Evolutionary conservation across 306 rosid genomes (phyloP).

Genomic region (Neltuma alba): DNA sequence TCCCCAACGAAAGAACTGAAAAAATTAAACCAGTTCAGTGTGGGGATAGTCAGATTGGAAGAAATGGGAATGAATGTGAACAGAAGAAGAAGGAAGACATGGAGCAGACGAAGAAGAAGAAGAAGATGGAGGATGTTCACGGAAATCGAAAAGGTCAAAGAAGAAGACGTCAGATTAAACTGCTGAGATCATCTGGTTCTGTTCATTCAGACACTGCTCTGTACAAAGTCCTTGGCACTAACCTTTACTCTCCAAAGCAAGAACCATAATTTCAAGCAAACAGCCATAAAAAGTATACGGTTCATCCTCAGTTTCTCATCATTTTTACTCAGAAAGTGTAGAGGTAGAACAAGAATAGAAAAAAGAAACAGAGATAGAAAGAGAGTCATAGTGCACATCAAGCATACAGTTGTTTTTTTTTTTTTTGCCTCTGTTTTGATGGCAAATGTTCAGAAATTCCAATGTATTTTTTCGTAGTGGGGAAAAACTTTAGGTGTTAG

Average conservation of each 20-base stretch:
- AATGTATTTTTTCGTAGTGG: not conserved
- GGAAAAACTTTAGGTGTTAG: not conserved
- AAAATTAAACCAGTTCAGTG: constrained; percentile 1
- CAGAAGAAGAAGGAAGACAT: constrained; percentile 14
- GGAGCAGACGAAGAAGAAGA: constrained; percentile 7
- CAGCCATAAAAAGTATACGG: not conserved
- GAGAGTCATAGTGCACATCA: constrained; percentile 24
- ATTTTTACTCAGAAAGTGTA: not conserved
- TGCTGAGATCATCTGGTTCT: constrained; percentile 47
- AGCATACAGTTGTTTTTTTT: not conserved
- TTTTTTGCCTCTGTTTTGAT: constrained; percentile 13
- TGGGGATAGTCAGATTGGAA: too few relatives aligned
- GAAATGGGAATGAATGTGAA: constrained; percentile 1
- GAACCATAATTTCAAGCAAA: not conserved
- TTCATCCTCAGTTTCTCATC: constrained; percentile 10
- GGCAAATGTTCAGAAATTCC: not conserved
- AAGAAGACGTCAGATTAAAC: constrained; percentile 39
- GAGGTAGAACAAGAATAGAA: constrained; percentile 4
- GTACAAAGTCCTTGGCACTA: constrained; percentile 61
- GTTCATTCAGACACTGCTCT: constrained; percentile 75
- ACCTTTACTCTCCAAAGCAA: constrained; percentile 54
- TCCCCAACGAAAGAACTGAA: constrained; percentile 49
- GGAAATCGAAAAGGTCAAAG: constrained; percentile 49
- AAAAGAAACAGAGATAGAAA: not conserved
- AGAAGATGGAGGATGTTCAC: constrained; percentile 33